phyloP scores from a whole-genome alignment of 345 rosid genomes.

The Syzygium aqueum region DNA sequence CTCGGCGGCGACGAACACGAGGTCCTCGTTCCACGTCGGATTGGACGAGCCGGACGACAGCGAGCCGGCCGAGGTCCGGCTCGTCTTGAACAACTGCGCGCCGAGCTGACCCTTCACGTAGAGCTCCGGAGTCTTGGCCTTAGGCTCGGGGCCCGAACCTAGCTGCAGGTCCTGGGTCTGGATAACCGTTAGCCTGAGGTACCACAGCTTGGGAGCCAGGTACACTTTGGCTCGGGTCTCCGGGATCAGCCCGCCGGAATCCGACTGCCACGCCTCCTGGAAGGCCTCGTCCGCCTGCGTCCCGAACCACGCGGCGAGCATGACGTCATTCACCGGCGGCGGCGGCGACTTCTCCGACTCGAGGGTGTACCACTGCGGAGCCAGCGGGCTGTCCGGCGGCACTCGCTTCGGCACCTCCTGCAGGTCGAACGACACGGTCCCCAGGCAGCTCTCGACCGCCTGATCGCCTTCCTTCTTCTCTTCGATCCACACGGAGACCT shows the following conservation, averaged over 20 bases:
- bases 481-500: constrained; percentile 75
- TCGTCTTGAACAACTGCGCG: constrained; percentile 73
- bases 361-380: constrained; percentile 88
- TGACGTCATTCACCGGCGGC: constrained; percentile 54
- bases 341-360: constrained; percentile 57
- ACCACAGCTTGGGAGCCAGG: constrained; percentile 92
- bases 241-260: constrained; percentile 82
- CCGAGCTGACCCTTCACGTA: constrained; percentile 83
- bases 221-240: constrained; percentile 92
- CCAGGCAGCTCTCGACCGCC: constrained; percentile 42
- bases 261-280: constrained; percentile 96
- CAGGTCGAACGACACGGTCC: constrained; percentile 85
- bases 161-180: constrained; percentile 91
- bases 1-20: constrained; percentile 85
- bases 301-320: constrained; percentile 92
- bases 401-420: constrained; percentile 83
- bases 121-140: constrained; percentile 54
- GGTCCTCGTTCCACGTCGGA: constrained; percentile 94
- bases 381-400: constrained; percentile 85
- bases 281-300: constrained; percentile 94
- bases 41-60: constrained; percentile 40
- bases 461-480: constrained; percentile 54
- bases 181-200: constrained; percentile 90
- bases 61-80: constrained; percentile 44
- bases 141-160: constrained; percentile 53